Evolutionary conservation across 1,284 basidiomycete species (phyloP).

Genomic region (Cystobasidium slooffiae): DNA sequence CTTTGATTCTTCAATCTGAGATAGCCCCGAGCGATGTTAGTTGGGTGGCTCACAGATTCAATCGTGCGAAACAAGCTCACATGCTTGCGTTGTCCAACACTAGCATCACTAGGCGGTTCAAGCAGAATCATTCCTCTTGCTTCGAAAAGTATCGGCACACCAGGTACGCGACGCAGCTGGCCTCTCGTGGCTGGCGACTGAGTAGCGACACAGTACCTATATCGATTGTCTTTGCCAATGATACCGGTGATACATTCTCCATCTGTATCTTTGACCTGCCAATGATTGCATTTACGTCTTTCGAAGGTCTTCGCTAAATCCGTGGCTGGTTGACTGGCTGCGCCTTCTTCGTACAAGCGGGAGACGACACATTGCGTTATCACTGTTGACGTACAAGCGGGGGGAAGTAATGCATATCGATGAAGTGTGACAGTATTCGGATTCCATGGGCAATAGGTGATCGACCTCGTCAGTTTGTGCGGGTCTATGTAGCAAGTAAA

Average conservation of each 20-base stretch:
- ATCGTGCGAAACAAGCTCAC: slow-evolving; percentile 58
- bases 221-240: slow-evolving; percentile 83
- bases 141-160: slow-evolving; percentile 82
- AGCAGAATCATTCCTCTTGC: slow-evolving; percentile 88
- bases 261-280: slow-evolving; percentile 67
- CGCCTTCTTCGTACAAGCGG: slow-evolving; percentile 80
- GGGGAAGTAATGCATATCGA: not conserved
- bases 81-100: slow-evolving; percentile 68
- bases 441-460: not conserved
- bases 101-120: slow-evolving; percentile 79
- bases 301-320: slow-evolving; percentile 92
- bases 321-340: slow-evolving; percentile 69
- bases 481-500: not conserved
- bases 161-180: slow-evolving; percentile 71
- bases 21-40: too few species aligned
- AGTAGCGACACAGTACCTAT: slow-evolving; percentile 83
- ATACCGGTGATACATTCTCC: slow-evolving; percentile 82
- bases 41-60: not conserved
- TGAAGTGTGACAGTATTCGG: not conserved
- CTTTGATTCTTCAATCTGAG: slow-evolving; percentile 51
- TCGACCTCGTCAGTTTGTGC: slow-evolving; percentile 1
- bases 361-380: slow-evolving; percentile 95
- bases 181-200: slow-evolving; percentile 72
- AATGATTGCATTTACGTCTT: slow-evolving; percentile 90
- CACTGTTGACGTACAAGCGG: slow-evolving; percentile 64